Base-by-base conservation (phyloP, 2,329 filamentous ascomycete genomes). In the Diplodia mutila region DNA sequence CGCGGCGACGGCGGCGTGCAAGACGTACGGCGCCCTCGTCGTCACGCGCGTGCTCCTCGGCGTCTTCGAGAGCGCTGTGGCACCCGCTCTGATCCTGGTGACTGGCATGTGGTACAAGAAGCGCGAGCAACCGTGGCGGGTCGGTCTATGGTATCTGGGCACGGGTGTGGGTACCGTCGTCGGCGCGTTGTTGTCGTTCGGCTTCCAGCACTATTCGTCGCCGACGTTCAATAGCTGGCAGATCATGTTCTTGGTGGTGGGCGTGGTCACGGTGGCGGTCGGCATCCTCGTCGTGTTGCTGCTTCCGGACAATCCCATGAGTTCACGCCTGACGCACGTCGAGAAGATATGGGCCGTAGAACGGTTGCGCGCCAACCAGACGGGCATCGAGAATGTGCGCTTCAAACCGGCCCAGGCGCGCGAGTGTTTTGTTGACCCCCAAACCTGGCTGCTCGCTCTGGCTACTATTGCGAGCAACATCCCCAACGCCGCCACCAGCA, bases 291-390 rank as follows among this genome's bases (percentile, higher is more conserved):
- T 81, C 34, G 66, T 79, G 29, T 67, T 79, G 32, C 75, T 81
- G 68, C 73, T 83, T 23, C 81, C 80, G 0, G 78, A 81, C 63
- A 81, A 80, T 59, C 80, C 79, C 0, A 80, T 81, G 72, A 78
- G 74, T 2, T 76, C 75, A 18, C 73, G 76, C 16, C 75, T 82
- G 49, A 75, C 71, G 46, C 74, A 78, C 27, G 74, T 72, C 25
- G 79, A 82, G 66, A 78, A 80, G 49, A 71, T 80, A 37, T 76
- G 75, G 37, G 90, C 89, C 0, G 81, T 93, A 29, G 91, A 92
- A 70, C 85, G 91, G 0, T 86, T 94, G 6, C 84, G 91, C 0
- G 83, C 87, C 25, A 94, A 94, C 72, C 88, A 92, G 75, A 91
- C 91, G 69, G 91, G 91, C 0, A 89, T 91, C 18, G 90, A 89